Conservation (phyloP, 768 basidiomycete genomes). For the Tulasnella sp. region DNA sequence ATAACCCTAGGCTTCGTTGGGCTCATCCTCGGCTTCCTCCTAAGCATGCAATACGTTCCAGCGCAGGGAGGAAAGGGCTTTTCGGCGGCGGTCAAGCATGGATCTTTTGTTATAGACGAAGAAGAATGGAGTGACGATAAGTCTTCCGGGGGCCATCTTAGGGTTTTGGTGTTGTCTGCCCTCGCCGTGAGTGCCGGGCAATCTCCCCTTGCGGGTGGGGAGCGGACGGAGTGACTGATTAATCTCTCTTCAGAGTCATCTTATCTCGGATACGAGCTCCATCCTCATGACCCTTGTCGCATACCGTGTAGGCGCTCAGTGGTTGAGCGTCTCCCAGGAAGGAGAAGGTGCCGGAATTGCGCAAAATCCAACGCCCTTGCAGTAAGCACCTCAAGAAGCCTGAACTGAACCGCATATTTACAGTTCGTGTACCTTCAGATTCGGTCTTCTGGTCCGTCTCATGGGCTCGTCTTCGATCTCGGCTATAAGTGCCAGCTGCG, state of each 20-base stretch:
- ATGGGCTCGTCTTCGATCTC: background rate
- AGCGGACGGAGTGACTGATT: background rate
- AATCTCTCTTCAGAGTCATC: background rate
- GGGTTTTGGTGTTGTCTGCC: background rate
- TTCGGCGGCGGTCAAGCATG: background rate
- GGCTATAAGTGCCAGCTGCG: background rate
- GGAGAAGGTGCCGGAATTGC: background rate
- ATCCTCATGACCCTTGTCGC: background rate
- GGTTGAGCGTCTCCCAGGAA: background rate
- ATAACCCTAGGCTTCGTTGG: background rate
- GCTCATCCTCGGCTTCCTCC: background rate
- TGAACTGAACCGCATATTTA: background rate
- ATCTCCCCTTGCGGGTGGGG: background rate
- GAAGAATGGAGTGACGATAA: background rate
- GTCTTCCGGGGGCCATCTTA: background rate
- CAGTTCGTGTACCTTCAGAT: background rate
- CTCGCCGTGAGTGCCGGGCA: background rate
- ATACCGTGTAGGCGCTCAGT: background rate
- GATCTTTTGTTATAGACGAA: background rate
- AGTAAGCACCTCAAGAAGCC: background rate
- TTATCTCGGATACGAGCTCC: background rate
- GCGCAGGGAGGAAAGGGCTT: background rate
- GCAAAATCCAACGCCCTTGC: background rate
- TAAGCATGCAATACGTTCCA: background rate
- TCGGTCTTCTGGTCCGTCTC: background rate